Conservation (phyloP, 805 yeast genomes). For the Peterozyma toletana region DNA sequence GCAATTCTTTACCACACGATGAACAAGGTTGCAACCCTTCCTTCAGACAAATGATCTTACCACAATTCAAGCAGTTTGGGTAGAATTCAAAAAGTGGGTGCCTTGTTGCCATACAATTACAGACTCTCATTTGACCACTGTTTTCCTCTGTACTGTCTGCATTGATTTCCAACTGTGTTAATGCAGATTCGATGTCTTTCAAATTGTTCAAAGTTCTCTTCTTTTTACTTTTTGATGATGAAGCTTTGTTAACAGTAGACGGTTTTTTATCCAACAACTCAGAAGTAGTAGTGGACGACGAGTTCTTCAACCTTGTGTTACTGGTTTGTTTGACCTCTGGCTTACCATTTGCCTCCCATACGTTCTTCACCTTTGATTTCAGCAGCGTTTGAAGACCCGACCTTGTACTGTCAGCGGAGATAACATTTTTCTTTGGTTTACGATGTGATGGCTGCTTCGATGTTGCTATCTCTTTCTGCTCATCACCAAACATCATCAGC, state of each 20-base stretch:
- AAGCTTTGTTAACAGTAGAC: slow-evolving; percentile 16
- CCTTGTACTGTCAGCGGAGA: slow-evolving; percentile 6
- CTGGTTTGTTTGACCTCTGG: slow-evolving; percentile 9
- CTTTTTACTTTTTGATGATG: slow-evolving; percentile 27
- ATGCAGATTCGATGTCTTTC: slow-evolving; percentile 42
- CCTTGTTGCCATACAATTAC: slow-evolving; percentile 81
- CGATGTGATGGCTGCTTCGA: slow-evolving; percentile 4
- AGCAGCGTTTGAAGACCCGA: background rate
- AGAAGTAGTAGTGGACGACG: slow-evolving; percentile 34
- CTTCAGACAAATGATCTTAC: slow-evolving; percentile 82
- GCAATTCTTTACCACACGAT: slow-evolving; percentile 64
- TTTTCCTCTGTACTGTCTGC: slow-evolving; percentile 5
- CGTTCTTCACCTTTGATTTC: slow-evolving; percentile 10
- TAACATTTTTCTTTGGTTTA: slow-evolving; percentile 1
- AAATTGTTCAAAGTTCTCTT: slow-evolving; percentile 41
- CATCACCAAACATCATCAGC: slow-evolving; percentile 27
- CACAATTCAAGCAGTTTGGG: slow-evolving; percentile 92
- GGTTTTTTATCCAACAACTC: slow-evolving; percentile 36
- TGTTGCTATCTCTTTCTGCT: slow-evolving; percentile 4
- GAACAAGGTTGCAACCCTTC: slow-evolving; percentile 92
- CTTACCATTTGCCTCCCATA: slow-evolving; percentile 2
- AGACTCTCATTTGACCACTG: slow-evolving; percentile 22
- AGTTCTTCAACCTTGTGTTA: slow-evolving; percentile 9
- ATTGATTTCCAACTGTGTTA: slow-evolving; percentile 34
- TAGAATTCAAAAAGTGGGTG: slow-evolving; percentile 87